Evolutionary conservation across 2,329 filamentous ascomycete species (phyloP).

Genomic region (Apiospora koreana): DNA sequence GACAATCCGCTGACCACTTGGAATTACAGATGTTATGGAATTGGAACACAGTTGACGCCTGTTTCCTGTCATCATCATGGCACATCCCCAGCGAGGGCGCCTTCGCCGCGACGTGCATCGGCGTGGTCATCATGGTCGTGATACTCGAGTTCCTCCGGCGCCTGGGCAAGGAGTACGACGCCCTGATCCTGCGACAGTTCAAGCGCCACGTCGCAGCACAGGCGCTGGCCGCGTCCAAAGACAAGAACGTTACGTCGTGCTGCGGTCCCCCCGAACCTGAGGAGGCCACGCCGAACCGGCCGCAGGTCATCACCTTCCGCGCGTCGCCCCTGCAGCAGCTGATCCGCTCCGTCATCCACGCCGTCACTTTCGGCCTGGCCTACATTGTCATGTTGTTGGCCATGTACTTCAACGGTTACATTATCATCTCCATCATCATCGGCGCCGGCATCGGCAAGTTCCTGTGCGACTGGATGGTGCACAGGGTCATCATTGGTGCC

Average conservation of each 20-base stretch:
- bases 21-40: constrained; percentile 45
- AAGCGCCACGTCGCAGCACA: constrained; percentile 34
- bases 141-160: constrained; percentile 42
- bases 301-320: constrained; percentile 35
- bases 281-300: constrained; percentile 15
- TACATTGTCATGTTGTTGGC: constrained; percentile 47
- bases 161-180: constrained; percentile 44
- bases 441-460: constrained; percentile 55
- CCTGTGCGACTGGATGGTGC: constrained; percentile 53
- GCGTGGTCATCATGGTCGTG: constrained; percentile 41
- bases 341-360: constrained; percentile 40
- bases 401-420: constrained; percentile 48
- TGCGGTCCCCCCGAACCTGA: constrained; percentile 18
- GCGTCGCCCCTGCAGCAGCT: constrained; percentile 43
- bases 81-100: constrained; percentile 39
- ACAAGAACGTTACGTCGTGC: constrained; percentile 13
- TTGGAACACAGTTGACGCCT: constrained; percentile 43
- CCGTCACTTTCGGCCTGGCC: constrained; percentile 41
- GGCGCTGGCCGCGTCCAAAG: constrained; percentile 19
- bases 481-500: constrained; percentile 37
- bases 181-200: constrained; percentile 40
- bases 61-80: constrained; percentile 44
- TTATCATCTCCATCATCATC: constrained; percentile 46
- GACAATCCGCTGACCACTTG: constrained; percentile 14
- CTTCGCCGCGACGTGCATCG: constrained; percentile 46